A percentile compares a stretch with the other conserved stretches of the same genome.
Evolutionary conservation across 331 rosid species (phyloP).

Genomic region (Malus hybrid): DNA sequence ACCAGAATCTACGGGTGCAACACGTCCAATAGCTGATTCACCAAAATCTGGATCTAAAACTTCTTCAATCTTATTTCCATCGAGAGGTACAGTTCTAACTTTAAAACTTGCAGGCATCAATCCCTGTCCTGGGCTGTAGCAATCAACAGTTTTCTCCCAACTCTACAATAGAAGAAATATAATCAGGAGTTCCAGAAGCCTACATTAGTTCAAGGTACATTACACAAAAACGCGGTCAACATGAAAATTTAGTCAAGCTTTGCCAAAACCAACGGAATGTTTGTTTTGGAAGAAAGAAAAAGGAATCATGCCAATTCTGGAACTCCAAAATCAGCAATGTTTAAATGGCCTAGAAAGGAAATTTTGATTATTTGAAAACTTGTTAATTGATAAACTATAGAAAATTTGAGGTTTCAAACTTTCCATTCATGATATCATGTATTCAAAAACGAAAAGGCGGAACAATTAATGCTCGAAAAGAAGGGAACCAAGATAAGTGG

Average conservation of each 20-base stretch:
- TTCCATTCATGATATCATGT: neutral
- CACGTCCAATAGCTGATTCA: conserved; percentile 99
- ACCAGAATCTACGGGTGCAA: conserved; percentile 99
- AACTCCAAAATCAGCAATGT: neutral
- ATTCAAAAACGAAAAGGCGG: neutral
- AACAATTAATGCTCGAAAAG: neutral
- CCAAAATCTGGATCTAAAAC: conserved; percentile 97
- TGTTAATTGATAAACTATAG: neutral
- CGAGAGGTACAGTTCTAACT: conserved; percentile 51
- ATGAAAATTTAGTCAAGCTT: neutral
- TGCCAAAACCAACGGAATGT: neutral
- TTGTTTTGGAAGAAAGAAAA: neutral
- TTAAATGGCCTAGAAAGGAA: neutral
- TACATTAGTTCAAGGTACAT: neutral
- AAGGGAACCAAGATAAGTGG: neutral
- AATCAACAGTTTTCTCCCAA: conserved; percentile 98
- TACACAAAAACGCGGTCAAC: neutral
- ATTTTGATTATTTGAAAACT: neutral
- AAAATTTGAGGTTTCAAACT: neutral
- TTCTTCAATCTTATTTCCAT: conserved; percentile 49
- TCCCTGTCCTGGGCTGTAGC: conserved; percentile 97
- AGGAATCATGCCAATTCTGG: neutral
- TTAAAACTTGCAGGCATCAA: conserved; percentile 99
- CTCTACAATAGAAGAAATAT: conserved; percentile 42
- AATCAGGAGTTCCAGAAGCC: neutral